These are phyloP conservation scores for Mycena crocata DNA, from an alignment of 768 basidiomycete species.

Conservation along the genomic window DNA sequence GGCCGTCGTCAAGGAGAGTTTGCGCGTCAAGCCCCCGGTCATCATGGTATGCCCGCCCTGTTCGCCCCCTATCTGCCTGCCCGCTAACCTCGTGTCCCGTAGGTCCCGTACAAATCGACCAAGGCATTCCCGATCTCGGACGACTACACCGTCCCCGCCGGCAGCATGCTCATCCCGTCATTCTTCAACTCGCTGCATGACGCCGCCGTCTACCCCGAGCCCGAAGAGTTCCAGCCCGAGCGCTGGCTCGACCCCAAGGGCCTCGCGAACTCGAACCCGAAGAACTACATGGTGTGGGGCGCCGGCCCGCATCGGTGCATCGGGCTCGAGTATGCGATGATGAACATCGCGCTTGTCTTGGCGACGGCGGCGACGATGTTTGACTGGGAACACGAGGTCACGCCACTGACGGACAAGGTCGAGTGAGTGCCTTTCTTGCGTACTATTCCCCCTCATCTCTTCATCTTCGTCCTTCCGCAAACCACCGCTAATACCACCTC, in stretches of 20 bases:
- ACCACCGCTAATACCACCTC: not conserved
- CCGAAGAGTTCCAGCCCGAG: conserved; percentile 86
- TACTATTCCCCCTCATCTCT: no score
- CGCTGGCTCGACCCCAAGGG: conserved; percentile 91
- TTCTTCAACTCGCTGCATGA: conserved; percentile 96
- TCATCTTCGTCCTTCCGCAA: conserved; percentile 18
- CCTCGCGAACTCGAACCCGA: conserved; percentile 84
- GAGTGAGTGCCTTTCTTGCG: conserved; percentile 67
- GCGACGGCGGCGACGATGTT: conserved; percentile 84
- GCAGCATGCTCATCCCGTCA: conserved; percentile 94
- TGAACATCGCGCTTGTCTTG: conserved; percentile 90
- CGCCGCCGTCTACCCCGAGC: conserved; percentile 86
- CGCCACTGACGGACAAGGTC: conserved; percentile 81
- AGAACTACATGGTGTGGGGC: conserved; percentile 97
- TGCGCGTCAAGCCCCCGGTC: conserved; percentile 93
- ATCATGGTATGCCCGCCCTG: conserved; percentile 77
- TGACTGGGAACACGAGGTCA: conserved; percentile 90
- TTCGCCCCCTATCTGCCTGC: conserved; percentile 1
- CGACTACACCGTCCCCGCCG: conserved; percentile 92
- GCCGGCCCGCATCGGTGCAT: conserved; percentile 94
- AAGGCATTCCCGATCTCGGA: conserved; percentile 92
- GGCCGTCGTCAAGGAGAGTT: conserved; percentile 93
- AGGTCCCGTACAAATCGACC: conserved; percentile 94
- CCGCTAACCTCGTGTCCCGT: conserved; percentile 29
- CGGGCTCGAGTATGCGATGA: conserved; percentile 90